Evolutionary conservation across 208 protist genomes (phyloP).

Genomic region (Naegleria lovaniensis): DNA sequence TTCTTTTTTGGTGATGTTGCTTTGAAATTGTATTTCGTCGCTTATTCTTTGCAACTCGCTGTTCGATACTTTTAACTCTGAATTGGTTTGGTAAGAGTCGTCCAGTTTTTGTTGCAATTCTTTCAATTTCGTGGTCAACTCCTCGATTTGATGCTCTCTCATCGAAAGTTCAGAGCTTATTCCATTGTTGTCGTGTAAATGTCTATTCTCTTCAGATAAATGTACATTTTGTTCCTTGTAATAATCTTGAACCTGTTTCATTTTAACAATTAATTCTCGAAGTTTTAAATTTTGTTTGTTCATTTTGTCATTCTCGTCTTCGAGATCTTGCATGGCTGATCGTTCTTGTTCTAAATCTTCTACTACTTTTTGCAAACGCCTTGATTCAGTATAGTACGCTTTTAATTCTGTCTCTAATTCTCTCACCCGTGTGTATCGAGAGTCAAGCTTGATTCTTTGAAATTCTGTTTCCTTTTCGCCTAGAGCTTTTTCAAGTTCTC

Average conservation of each 20-base stretch:
- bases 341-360: background rate
- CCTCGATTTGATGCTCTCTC: background rate
- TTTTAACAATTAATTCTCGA: background rate
- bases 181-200: background rate
- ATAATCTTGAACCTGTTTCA: background rate
- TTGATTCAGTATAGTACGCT: conserved; percentile 30
- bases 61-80: background rate
- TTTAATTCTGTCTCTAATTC: conserved; percentile 32
- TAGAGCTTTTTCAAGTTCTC: conserved; percentile 13
- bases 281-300: background rate
- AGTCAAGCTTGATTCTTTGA: conserved; percentile 24
- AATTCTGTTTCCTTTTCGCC: conserved; percentile 10
- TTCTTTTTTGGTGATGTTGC: background rate
- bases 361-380: conserved; percentile 23
- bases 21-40: background rate
- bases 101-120: background rate
- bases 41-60: background rate
- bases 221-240: background rate
- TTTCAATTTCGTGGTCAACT: background rate
- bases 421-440: conserved; percentile 23
- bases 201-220: background rate
- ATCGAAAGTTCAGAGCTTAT: background rate
- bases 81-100: background rate
- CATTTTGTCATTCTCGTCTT: background rate
- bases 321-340: background rate